Evolutionary conservation across 2,329 filamentous ascomycete genomes (phyloP).

Genomic region (Fusarium acutatum): DNA sequence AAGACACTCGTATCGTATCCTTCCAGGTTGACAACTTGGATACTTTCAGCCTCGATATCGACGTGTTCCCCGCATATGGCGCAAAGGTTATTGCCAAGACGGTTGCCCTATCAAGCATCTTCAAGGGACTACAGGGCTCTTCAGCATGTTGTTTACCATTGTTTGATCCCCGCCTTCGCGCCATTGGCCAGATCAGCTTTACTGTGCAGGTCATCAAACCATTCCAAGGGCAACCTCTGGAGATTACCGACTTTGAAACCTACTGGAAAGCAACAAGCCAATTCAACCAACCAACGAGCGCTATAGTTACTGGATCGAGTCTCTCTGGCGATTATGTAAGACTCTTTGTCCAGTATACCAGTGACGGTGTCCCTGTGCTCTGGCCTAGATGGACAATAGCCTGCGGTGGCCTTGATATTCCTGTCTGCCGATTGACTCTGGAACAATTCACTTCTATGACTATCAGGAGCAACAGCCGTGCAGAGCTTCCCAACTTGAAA

Average conservation of each 20-base stretch:
- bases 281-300: conserved; percentile 79
- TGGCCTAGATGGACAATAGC: conserved; percentile 86
- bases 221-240: conserved; percentile 88
- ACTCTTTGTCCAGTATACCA: conserved; percentile 90
- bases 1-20: conserved; percentile 91
- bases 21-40: conserved; percentile 97
- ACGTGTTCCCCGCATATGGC: conserved; percentile 96
- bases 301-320: conserved; percentile 93
- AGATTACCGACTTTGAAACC: conserved; percentile 97
- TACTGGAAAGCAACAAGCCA: conserved; percentile 99
- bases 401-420: conserved; percentile 80
- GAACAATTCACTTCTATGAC: conserved; percentile 72
- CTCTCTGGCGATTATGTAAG: conserved; percentile 94
- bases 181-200: conserved; percentile 94
- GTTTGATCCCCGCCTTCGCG: conserved; percentile 89
- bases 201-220: conserved; percentile 96
- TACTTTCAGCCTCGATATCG: conserved; percentile 93
- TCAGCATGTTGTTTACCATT: conserved; percentile 86
- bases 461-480: conserved; percentile 51
- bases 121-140: conserved; percentile 77
- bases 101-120: conserved; percentile 87
- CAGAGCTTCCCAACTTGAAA: conserved; percentile 54
- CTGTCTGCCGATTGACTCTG: conserved; percentile 80
- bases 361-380: conserved; percentile 85
- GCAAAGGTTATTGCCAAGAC: conserved; percentile 98